Conservation (phyloP, 2,329 filamentous ascomycete genomes). For the Xylaria multiplex region DNA sequence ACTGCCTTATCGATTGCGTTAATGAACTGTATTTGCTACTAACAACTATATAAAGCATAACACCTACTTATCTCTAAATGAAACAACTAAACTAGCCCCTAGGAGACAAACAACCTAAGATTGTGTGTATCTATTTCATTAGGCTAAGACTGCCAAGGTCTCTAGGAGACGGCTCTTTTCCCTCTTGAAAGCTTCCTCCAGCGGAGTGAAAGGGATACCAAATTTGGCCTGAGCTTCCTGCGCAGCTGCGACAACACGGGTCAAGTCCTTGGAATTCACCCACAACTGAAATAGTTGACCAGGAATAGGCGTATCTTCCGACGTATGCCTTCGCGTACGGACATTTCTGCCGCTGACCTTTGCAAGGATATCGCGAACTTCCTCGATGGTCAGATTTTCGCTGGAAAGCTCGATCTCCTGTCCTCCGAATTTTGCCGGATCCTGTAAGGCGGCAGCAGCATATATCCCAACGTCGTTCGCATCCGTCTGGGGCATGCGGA, state of each 20-base stretch:
- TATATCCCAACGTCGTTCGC: slow-evolving; percentile 49
- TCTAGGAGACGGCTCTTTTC: slow-evolving; percentile 43
- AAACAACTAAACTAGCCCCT: too few species aligned
- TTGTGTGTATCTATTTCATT: neutral
- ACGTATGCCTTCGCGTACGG: slow-evolving; percentile 33
- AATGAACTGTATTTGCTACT: too few species aligned
- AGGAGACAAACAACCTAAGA: too few species aligned
- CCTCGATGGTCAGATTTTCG: slow-evolving; percentile 47
- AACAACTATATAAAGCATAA: too few species aligned
- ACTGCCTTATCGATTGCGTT: too few species aligned
- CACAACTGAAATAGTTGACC: slow-evolving; percentile 45
- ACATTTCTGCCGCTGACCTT: slow-evolving; percentile 49
- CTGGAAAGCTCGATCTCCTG: slow-evolving; percentile 48
- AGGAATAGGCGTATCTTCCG: slow-evolving; percentile 41
- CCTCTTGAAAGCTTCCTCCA: slow-evolving; percentile 43
- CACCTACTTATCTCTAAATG: too few species aligned
- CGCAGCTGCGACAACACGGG: slow-evolving; percentile 16
- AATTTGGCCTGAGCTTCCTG: slow-evolving; percentile 43
- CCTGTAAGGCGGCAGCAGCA: slow-evolving; percentile 47
- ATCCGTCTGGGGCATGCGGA: slow-evolving; percentile 46
- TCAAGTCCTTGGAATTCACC: slow-evolving; percentile 44
- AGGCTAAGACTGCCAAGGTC: slow-evolving; percentile 29
- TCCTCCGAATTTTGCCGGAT: slow-evolving; percentile 47
- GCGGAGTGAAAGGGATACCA: slow-evolving; percentile 46
- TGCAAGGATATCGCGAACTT: slow-evolving; percentile 45